A percentile compares a stretch with the other conserved stretches of the same genome.
Conservation (phyloP, 225 moss, liverwort and hornwort genomes). For the Pseudoscleropodium purum region DNA sequence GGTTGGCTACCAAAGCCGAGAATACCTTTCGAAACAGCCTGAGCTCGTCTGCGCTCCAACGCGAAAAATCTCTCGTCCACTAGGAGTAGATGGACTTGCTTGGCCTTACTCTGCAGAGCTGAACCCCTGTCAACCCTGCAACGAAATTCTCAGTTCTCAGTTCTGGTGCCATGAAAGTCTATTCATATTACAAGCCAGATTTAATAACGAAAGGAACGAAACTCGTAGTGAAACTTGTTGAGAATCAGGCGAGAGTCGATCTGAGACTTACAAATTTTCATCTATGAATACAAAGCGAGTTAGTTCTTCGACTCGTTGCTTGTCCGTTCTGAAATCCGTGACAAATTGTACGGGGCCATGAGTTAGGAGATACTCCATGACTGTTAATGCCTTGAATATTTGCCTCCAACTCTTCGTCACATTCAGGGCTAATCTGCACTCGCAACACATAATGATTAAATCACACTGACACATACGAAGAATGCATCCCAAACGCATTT, state of each 20-base stretch:
- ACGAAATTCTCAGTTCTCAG: neutral
- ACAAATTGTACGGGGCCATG: conserved; percentile 43
- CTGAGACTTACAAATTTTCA: conserved; percentile 24
- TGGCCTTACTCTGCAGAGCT: conserved; percentile 27
- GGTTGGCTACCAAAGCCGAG: conserved; percentile 42
- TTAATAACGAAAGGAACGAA: neutral
- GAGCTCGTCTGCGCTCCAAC: conserved; percentile 32
- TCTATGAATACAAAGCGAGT: conserved; percentile 28
- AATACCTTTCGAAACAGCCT: conserved; percentile 30
- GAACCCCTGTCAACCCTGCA: conserved; percentile 34
- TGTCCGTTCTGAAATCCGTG: conserved; percentile 33
- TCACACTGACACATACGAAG: neutral
- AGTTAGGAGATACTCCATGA: conserved; percentile 46
- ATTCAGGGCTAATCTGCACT: conserved; percentile 22
- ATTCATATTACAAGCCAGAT: neutral
- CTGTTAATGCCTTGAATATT: conserved; percentile 24
- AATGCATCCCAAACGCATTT: neutral
- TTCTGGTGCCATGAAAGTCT: neutral
- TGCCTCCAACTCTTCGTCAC: conserved; percentile 42
- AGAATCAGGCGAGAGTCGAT: neutral
- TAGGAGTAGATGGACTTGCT: conserved; percentile 23
- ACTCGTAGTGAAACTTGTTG: neutral
- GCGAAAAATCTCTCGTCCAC: conserved; percentile 18
- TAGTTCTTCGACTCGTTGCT: conserved; percentile 29
- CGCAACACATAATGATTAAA: neutral